Base-by-base conservation (phyloP, 768 basidiomycete genomes). In the Xanthoconium purpureum region DNA sequence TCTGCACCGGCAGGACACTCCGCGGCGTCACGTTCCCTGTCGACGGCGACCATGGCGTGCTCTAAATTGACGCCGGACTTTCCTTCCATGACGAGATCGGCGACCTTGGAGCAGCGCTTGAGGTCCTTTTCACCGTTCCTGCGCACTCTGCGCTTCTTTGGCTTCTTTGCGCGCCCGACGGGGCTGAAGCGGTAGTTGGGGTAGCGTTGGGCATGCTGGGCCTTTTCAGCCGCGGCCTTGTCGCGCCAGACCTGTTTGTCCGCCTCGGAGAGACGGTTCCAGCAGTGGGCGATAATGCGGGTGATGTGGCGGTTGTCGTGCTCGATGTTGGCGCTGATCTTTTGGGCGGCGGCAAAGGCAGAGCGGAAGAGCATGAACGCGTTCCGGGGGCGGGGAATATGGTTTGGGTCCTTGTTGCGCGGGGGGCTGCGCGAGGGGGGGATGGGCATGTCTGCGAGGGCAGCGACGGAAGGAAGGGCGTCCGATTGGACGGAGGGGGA, bases 311-410 rank as follows among this genome's bases (percentile, higher is more conserved):
- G 74, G 63, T 84, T 79, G 64, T 85, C 81, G 58, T 74, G 76
- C 63, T 85, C 84, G 59, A 84, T 73, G 18, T 64, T 69, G n/a
- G 74, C 71, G 48, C 61, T 67, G 56, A 83, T 75, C 57, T 78
- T 81, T 40, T 80, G 76, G 8, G 77, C 75, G 5, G 80, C 77
- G 39, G 81, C 80, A 49, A 87, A 83, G 53, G 79, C 81, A 28
- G 81, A 85, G 20, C 84, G 78, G 67, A 80, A 86, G 66, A 85
- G 78, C 76, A 86, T 77, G 65, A 78, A 77, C 39, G 76, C 77
- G 59, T 77, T 78, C 3, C 74, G 60, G 1, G 73, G 73, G 40
- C 73, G 74, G 13, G 73, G 73, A 17, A 74, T 64, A 60, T 74
- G 73, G 74, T 83, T 56, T 72, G 79, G 60, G 74, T 68, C 43